Percentiles rank a stretch among this genome's conserved stretches.
Evolutionary conservation across 768 basidiomycete species (phyloP).

Genomic region (Amanita pseudoporphyria): DNA sequence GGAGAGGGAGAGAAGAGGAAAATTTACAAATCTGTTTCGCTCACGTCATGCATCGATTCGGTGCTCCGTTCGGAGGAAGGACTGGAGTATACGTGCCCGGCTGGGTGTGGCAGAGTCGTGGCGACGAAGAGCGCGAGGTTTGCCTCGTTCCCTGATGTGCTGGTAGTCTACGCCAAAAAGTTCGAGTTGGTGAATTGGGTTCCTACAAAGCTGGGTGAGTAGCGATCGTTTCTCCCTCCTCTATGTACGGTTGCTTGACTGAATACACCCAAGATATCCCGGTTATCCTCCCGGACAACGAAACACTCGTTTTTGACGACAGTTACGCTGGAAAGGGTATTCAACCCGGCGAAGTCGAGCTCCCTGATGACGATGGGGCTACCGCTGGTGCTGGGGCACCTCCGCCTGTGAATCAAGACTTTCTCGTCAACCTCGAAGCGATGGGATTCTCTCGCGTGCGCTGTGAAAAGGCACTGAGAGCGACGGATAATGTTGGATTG

Average conservation of each 20-base stretch:
- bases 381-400: slow-evolving; percentile 9
- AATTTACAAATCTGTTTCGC: slow-evolving; percentile 47
- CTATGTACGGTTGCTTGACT: not conserved
- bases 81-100: slow-evolving; percentile 75
- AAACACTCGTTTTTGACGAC: slow-evolving; percentile 48
- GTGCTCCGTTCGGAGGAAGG: slow-evolving; percentile 45
- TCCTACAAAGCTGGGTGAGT: slow-evolving; percentile 81
- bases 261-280: slow-evolving; percentile 66
- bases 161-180: slow-evolving; percentile 87
- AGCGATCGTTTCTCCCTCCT: not conserved
- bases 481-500: slow-evolving; percentile 68
- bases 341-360: slow-evolving; percentile 55
- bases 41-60: slow-evolving; percentile 53
- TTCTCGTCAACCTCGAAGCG: slow-evolving; percentile 65
- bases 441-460: slow-evolving; percentile 90
- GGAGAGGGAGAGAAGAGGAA: not conserved
- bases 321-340: slow-evolving; percentile 61
- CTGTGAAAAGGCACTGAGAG: slow-evolving; percentile 85
- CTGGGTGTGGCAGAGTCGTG: slow-evolving; percentile 55
- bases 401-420: slow-evolving; percentile 58
- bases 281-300: slow-evolving; percentile 51
- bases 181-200: slow-evolving; percentile 97
- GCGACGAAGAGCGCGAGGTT: slow-evolving; percentile 72
- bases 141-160: slow-evolving; percentile 78
- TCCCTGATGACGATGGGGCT: slow-evolving; percentile 36